Conservation (phyloP, 805 yeast genomes). For the Barnettozyma vustinii region DNA sequence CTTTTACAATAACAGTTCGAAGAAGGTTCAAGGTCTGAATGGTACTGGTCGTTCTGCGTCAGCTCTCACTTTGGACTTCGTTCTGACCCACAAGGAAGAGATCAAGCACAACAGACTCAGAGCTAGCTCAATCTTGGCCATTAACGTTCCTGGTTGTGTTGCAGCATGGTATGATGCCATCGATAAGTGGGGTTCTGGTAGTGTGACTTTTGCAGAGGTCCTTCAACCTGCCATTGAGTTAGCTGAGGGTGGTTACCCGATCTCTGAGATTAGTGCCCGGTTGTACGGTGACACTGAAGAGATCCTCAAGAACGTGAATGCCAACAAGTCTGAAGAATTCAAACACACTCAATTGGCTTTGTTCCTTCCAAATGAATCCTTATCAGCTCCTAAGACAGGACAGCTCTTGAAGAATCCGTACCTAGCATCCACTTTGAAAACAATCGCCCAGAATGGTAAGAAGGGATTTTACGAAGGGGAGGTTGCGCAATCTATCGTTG, state of each 20-base stretch:
- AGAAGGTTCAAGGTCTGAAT: constrained; percentile 59
- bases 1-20: constrained; percentile 44
- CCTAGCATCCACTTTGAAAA: constrained; percentile 47
- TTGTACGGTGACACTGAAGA: constrained; percentile 41
- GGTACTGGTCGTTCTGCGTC: constrained; percentile 72
- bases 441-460: constrained; percentile 52
- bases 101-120: constrained; percentile 46
- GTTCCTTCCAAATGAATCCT: constrained; percentile 33
- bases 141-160: constrained; percentile 74
- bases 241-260: constrained; percentile 64
- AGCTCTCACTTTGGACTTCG: constrained; percentile 41
- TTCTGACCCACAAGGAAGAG: constrained; percentile 34
- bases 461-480: constrained; percentile 66
- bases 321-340: constrained; percentile 27
- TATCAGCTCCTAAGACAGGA: constrained; percentile 52
- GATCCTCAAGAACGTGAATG: constrained; percentile 32
- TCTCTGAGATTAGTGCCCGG: constrained; percentile 51
- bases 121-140: constrained; percentile 46
- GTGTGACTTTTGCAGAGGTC: constrained; percentile 51
- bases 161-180: constrained; percentile 76
- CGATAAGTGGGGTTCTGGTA: constrained; percentile 69
- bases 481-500: constrained; percentile 61
- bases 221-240: constrained; percentile 62
- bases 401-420: constrained; percentile 47
- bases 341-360: constrained; percentile 26